A percentile compares a stretch with the other conserved stretches of the same genome.
Conservation (phyloP, 2,329 filamentous ascomycete species). For the Elsinoe batatas region DNA sequence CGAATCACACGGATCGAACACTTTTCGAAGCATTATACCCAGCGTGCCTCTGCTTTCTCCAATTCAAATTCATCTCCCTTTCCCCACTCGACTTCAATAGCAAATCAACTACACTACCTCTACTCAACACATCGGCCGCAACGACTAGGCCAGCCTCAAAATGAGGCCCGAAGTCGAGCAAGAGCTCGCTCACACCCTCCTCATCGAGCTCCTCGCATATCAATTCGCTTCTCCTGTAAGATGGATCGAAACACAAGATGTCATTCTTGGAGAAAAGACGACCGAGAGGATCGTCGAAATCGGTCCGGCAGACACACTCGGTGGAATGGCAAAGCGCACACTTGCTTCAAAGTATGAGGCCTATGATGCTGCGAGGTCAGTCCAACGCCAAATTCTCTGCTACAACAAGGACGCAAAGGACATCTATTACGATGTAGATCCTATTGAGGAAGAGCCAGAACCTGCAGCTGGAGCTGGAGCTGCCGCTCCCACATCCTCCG, state of each 20-base stretch:
- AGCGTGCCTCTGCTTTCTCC: conserved; percentile 12
- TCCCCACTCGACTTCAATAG: not conserved
- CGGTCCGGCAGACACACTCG: conserved; percentile 90
- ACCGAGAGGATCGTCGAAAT: conserved; percentile 97
- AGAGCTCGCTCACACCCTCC: conserved; percentile 94
- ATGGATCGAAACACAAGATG: conserved; percentile 99
- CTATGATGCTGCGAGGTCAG: conserved; percentile 91
- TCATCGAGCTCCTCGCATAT: conserved; percentile 97
- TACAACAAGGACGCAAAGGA: conserved; percentile 99
- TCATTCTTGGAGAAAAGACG: conserved; percentile 89
- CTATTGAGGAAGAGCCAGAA: conserved; percentile 73
- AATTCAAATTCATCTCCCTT: not conserved
- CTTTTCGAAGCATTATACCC: conserved; percentile 3
- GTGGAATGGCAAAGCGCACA: conserved; percentile 94
- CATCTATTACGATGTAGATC: conserved; percentile 98
- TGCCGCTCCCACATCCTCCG: conserved; percentile 36
- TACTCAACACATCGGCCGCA: not conserved
- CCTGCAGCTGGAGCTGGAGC: conserved; percentile 41
- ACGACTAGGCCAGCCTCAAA: conserved; percentile 28
- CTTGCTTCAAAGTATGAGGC: conserved; percentile 96
- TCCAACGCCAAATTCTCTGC: conserved; percentile 94
- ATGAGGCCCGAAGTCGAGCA: conserved; percentile 99
- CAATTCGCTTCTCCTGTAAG: conserved; percentile 97
- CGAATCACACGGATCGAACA: not conserved
- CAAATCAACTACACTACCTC: not conserved